A percentile compares a stretch with the other conserved stretches of the same genome.
phyloP scores from a whole-genome alignment of 139 green algal genomes.

The Chlamydomonas asymmetrica region DNA sequence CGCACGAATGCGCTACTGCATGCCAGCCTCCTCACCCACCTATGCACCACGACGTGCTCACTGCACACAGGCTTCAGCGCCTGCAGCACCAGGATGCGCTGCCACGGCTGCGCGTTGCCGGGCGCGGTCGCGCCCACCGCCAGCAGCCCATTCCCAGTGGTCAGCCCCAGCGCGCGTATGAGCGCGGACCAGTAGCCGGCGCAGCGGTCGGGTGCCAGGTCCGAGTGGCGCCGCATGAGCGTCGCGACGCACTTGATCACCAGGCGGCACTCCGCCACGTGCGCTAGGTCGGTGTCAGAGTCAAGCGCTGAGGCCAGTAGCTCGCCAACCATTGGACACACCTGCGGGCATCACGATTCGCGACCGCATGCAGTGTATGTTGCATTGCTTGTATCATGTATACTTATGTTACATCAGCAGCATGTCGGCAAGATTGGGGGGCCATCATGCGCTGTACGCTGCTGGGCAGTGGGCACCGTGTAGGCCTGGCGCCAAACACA shows the following conservation, averaged over 20 bases:
- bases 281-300: constrained; percentile 40
- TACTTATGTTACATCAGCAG: too few species aligned
- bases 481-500: too few species aligned
- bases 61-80: constrained; percentile 35
- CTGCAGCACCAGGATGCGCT: constrained; percentile 50
- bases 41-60: constrained; percentile 44
- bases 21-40: constrained; percentile 2
- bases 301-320: constrained; percentile 50
- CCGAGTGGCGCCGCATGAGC: constrained; percentile 49
- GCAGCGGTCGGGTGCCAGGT: constrained; percentile 35
- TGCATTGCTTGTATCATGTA: neutral
- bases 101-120: constrained; percentile 30
- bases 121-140: neutral
- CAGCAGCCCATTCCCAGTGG: constrained; percentile 14
- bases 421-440: too few species aligned
- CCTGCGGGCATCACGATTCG: constrained; percentile 17
- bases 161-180: neutral
- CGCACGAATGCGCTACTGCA: too few species aligned
- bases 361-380: neutral
- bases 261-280: constrained; percentile 44
- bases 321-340: constrained; percentile 52
- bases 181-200: neutral
- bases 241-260: constrained; percentile 57
- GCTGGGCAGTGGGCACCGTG: too few species aligned
- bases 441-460: too few species aligned